These are phyloP conservation scores for Francoa sonchifolia DNA, from an alignment of 441 rosid species.

Conservation along the genomic window DNA sequence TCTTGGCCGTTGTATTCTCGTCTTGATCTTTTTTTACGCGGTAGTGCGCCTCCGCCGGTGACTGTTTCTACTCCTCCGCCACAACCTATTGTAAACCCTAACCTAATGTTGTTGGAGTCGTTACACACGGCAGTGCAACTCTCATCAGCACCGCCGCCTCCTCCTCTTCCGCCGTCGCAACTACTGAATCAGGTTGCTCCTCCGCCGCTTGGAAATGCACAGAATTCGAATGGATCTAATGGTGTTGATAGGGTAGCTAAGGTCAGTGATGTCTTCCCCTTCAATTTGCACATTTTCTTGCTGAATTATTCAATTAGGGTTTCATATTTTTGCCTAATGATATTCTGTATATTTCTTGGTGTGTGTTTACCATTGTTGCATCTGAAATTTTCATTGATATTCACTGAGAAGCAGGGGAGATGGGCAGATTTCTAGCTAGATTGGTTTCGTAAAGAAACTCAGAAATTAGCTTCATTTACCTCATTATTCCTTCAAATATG, in stretches of 20 bases:
- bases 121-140: conserved; percentile 13
- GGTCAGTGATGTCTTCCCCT: conserved; percentile 53
- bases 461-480: no score
- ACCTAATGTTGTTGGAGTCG: conserved; percentile 37
- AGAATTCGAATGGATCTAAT: conserved; percentile 58
- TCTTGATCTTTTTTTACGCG: conserved; percentile 71
- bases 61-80: not conserved
- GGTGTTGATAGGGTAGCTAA: conserved; percentile 49
- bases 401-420: no score
- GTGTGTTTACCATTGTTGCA: not conserved
- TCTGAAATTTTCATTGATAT: not conserved
- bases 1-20: conserved; percentile 86
- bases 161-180: conserved; percentile 12
- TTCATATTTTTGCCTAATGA: not conserved
- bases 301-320: not conserved
- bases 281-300: no score
- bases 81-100: conserved; percentile 13
- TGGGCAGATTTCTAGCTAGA: no score
- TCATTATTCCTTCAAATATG: no score
- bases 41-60: conserved; percentile 16
- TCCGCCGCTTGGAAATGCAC: conserved; percentile 18
- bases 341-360: not conserved
- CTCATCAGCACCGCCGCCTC: conserved; percentile 13
- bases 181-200: conserved; percentile 8
- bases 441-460: no score